Conservation (phyloP, 129 eudicot genomes). For the Saposhnikovia divaricata region DNA sequence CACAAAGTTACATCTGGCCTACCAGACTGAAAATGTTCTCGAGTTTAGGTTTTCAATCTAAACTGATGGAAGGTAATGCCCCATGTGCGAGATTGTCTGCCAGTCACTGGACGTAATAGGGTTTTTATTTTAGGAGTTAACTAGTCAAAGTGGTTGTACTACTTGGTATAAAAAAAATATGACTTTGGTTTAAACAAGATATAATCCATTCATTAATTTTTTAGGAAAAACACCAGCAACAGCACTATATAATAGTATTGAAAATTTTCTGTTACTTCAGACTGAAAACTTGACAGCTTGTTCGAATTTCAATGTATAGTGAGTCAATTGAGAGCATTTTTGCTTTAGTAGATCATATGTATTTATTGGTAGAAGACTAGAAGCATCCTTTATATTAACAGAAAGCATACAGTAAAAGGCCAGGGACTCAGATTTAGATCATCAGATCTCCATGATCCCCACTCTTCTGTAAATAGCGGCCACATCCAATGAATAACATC, state of each 20-base stretch:
- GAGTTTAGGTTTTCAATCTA: background rate
- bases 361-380: background rate
- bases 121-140: background rate
- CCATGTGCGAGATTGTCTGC: background rate
- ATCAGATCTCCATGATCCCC: constrained; percentile 86
- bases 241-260: background rate
- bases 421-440: constrained; percentile 67
- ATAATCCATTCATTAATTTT: background rate
- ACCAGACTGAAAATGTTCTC: background rate
- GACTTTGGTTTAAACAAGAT: background rate
- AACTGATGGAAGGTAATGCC: background rate
- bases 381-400: background rate
- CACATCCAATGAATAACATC: constrained; percentile 97
- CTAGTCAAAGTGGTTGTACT: background rate
- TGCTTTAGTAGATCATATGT: background rate
- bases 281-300: background rate
- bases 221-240: background rate
- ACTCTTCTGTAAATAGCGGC: constrained; percentile 89
- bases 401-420: constrained; percentile 62
- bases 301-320: background rate
- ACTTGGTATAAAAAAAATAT: background rate
- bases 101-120: background rate
- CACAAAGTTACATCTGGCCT: background rate
- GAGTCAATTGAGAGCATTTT: background rate
- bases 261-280: background rate